These are phyloP conservation scores for Barbarea vulgaris DNA, from an alignment of 345 rosid genomes.

Conservation along the genomic window DNA sequence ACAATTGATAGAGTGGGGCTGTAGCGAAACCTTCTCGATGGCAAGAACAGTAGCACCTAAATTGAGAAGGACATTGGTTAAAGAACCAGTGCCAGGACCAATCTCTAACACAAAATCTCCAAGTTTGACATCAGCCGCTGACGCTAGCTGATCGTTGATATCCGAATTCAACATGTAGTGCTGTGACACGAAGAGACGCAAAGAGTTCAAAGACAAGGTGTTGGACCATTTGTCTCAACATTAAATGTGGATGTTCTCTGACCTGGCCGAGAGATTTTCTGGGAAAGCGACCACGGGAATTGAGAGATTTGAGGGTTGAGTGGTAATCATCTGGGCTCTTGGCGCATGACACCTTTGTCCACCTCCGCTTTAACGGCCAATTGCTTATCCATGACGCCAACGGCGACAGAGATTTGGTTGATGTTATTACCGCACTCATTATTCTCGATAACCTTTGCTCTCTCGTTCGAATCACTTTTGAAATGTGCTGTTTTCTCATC, in stretches of 20 bases:
- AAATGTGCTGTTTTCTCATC: neutral
- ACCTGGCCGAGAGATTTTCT: slow-evolving; percentile 97
- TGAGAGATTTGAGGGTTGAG: slow-evolving; percentile 82
- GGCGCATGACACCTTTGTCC: slow-evolving; percentile 40
- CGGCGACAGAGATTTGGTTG: slow-evolving; percentile 37
- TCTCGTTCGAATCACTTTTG: neutral
- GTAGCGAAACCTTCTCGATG: slow-evolving; percentile 63
- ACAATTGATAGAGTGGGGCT: neutral
- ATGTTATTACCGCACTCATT: slow-evolving; percentile 41
- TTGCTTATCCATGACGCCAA: neutral
- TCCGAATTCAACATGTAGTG: slow-evolving; percentile 92
- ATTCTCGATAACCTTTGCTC: slow-evolving; percentile 20
- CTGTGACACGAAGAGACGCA: slow-evolving; percentile 45
- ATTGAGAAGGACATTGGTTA: slow-evolving; percentile 71
- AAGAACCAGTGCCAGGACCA: slow-evolving; percentile 95
- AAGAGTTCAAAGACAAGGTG: slow-evolving; percentile 7
- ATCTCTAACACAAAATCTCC: slow-evolving; percentile 89
- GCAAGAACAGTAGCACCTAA: slow-evolving; percentile 77
- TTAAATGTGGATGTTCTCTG: neutral
- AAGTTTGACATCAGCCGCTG: slow-evolving; percentile 60
- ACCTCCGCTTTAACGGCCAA: slow-evolving; percentile 25
- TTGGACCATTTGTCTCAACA: slow-evolving; percentile 32
- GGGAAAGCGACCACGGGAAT: slow-evolving; percentile 81
- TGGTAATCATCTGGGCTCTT: slow-evolving; percentile 77
- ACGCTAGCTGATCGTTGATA: slow-evolving; percentile 65